Evolutionary conservation across 805 yeast species (phyloP).

Genomic region (Komagataella pastoris): DNA sequence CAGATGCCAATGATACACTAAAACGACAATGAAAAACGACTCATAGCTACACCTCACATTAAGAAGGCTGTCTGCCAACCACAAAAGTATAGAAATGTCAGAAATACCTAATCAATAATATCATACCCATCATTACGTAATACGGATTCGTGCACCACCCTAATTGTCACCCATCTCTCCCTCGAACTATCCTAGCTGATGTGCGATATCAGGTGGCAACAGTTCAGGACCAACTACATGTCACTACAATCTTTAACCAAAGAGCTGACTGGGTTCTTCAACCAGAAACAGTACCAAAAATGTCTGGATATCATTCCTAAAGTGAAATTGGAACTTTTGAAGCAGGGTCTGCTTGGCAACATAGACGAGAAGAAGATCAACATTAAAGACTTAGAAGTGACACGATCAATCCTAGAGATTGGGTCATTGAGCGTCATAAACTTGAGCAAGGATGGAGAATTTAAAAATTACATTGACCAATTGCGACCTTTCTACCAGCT

Average conservation of each 20-base stretch:
- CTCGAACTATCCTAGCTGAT: neutral
- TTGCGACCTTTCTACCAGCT: conserved; percentile 63
- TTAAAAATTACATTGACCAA: conserved; percentile 61
- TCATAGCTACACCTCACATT: neutral
- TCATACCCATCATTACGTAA: neutral
- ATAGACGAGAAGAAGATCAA: conserved; percentile 22
- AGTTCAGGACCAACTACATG: conserved; percentile 16
- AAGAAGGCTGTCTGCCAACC: neutral
- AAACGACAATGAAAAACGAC: too few species aligned
- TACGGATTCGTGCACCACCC: neutral
- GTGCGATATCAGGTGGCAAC: neutral
- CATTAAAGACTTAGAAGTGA: conserved; percentile 57
- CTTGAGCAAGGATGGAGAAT: conserved; percentile 43
- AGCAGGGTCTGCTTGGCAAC: conserved; percentile 69
- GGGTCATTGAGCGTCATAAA: conserved; percentile 77
- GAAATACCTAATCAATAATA: neutral
- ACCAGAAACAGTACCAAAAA: conserved; percentile 41
- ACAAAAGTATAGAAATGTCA: too few species aligned
- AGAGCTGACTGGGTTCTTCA: conserved; percentile 54
- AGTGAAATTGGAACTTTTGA: conserved; percentile 68
- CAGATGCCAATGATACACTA: neutral
- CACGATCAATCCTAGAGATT: conserved; percentile 75
- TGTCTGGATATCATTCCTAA: conserved; percentile 55
- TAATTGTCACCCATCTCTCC: neutral
- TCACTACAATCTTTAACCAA: conserved; percentile 59